Base-by-base conservation (phyloP, 495 filamentous ascomycete species). In the Durotheca rogersii region DNA sequence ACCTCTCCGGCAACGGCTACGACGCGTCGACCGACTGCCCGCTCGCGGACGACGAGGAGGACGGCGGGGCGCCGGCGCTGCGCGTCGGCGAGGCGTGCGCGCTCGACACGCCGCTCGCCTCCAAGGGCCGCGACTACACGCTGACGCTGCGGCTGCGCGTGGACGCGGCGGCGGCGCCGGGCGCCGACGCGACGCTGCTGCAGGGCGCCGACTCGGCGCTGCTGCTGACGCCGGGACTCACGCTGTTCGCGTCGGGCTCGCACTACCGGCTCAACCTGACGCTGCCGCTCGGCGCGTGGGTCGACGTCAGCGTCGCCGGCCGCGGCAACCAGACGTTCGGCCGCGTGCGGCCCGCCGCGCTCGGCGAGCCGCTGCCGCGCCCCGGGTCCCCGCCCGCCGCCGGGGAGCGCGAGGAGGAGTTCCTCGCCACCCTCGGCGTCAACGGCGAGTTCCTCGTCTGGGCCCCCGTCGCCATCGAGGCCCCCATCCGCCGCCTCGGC, bases 101-200 rank as follows among this genome's bases (percentile, higher is more conserved):
- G 11, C 30, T 80, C 1, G 53, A 50, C 9, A 75, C 74, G 11
- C 75, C 72, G 0, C 58, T 80, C 1, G 49, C 59, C 10, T 73
- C 71, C 20, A 79, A 79, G 47, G 75, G 77, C 2, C 60, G 73
- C 31, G 67, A 76, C 48, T 80, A 79, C 53, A 74, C 71, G 2
- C 65, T 80, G 6, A 70, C 74, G 0, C 68, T 76, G 30, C 61
- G 58, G 19, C 53, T 77, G 1, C 62, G 58, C 7, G 42, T 73
- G 2, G 66, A 69, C 3, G 49, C 56, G 6, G 6, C 27, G 3
- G 49, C 56, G 6, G 27, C 18, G 7, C 33, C 6, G 1, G 43
- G n/a, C 1, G 33, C 37, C 0, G 64, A 71, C 18, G 68, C 68
- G 2, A 60, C 57, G 1, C 40, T 74, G 11, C 65, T 80, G 27